Conservation (phyloP, 139 green algal genomes). For the Micractinium sp. region DNA sequence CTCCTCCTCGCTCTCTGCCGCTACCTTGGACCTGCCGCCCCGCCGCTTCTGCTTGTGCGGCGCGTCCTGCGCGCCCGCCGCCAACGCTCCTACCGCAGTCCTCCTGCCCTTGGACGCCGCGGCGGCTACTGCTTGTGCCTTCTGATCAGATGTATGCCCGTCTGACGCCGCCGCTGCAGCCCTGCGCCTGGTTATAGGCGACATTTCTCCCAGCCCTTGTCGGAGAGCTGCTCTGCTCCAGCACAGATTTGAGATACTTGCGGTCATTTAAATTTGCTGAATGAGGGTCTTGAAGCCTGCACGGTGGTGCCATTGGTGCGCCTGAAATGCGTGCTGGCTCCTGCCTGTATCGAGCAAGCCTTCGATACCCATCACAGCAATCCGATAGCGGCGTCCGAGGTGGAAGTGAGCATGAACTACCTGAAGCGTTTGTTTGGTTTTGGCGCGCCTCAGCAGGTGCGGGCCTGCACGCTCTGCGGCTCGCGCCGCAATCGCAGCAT, state of each 20-base stretch:
- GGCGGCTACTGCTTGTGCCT: too few species aligned
- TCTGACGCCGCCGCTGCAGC: too few species aligned
- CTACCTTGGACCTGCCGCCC: neutral
- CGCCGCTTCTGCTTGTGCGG: neutral
- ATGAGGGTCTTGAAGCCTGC: too few species aligned
- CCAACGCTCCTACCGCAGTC: neutral
- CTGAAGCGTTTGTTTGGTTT: slow-evolving; percentile 18
- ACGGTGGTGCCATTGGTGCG: too few species aligned
- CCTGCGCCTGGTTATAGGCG: neutral
- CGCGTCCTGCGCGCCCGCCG: neutral
- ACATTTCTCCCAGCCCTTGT: neutral
- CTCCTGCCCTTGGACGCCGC: neutral
- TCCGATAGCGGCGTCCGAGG: too few species aligned
- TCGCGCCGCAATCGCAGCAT: neutral
- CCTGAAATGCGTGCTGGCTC: too few species aligned
- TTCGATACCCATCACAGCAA: too few species aligned
- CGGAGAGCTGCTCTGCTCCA: too few species aligned
- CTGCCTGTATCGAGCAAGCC: too few species aligned
- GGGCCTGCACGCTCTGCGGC: neutral
- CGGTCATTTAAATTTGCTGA: too few species aligned
- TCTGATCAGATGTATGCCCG: too few species aligned
- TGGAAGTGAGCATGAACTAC: neutral
- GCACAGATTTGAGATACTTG: too few species aligned
- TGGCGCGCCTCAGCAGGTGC: neutral
- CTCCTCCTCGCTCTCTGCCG: neutral